Conservation (phyloP, 176 grass and related monocot genomes). For the Carex myosuroides region DNA sequence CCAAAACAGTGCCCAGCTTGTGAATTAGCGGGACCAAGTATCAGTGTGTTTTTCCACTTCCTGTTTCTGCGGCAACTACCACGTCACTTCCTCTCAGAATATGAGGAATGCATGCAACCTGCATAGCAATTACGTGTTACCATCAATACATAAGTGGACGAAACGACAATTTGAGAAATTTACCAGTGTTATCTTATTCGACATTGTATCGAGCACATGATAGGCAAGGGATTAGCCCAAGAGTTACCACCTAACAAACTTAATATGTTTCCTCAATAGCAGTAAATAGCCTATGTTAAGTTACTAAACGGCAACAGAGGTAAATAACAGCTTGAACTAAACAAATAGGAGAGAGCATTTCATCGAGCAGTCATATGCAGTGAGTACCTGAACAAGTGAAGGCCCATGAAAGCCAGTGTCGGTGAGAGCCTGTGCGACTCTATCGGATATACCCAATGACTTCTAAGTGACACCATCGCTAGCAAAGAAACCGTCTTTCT, state of each 20-base stretch:
- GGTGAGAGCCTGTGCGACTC: conserved; percentile 30
- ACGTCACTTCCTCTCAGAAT: conserved; percentile 62
- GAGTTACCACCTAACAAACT: neutral
- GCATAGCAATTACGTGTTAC: conserved; percentile 21
- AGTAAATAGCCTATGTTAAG: neutral
- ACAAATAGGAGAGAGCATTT: conserved; percentile 29
- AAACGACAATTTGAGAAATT: neutral
- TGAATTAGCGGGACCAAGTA: conserved; percentile 85
- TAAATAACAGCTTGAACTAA: neutral
- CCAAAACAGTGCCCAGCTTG: conserved; percentile 48
- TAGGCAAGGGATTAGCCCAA: neutral
- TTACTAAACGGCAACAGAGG: neutral
- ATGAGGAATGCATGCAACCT: conserved; percentile 83
- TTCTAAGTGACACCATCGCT: conserved; percentile 59
- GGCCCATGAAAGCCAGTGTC: conserved; percentile 37
- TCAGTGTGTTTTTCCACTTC: conserved; percentile 93
- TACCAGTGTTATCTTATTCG: neutral
- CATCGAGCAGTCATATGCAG: conserved; percentile 41
- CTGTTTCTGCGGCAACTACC: conserved; percentile 83
- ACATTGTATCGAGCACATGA: neutral
- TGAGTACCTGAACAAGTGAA: conserved; percentile 62
- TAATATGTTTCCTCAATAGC: neutral
- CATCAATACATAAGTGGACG: neutral
- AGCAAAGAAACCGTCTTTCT: conserved; percentile 48
- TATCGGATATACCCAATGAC: conserved; percentile 58